A percentile compares a stretch with the other conserved stretches of the same genome.
Conservation (phyloP, 2,329 filamentous ascomycete genomes). For the Fusarium sp. region DNA sequence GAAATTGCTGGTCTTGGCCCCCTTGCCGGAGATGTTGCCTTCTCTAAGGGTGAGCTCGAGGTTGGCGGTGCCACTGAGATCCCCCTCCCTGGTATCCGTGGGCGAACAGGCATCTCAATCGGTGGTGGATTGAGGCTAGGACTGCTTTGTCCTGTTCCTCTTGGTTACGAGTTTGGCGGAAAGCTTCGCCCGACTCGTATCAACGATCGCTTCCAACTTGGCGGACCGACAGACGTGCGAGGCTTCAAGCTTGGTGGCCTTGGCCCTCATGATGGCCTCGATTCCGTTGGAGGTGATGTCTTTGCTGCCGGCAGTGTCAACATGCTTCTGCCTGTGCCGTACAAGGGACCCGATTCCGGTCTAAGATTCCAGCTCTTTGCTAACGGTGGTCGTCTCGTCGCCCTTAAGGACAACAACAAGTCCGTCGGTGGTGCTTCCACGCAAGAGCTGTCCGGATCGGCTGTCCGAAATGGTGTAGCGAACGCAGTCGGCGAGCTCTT, state of each 20-base stretch:
- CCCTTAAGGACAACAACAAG: constrained; percentile 73
- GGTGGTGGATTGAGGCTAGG: constrained; percentile 86
- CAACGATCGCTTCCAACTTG: constrained; percentile 95
- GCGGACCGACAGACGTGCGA: constrained; percentile 92
- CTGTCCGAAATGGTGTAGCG: constrained; percentile 66
- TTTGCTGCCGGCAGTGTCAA: constrained; percentile 92
- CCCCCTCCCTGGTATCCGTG: constrained; percentile 74
- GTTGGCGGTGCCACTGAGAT: constrained; percentile 81
- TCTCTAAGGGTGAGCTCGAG: constrained; percentile 92
- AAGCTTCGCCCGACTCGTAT: constrained; percentile 78
- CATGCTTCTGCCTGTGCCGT: constrained; percentile 85
- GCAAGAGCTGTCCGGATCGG: constrained; percentile 54
- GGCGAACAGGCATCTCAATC: constrained; percentile 82
- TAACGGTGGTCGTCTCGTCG: constrained; percentile 88
- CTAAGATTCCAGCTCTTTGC: constrained; percentile 90
- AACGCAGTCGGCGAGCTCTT: constrained; percentile 77
- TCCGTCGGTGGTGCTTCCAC: constrained; percentile 54
- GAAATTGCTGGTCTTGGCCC: constrained; percentile 91
- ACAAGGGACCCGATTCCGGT: constrained; percentile 83
- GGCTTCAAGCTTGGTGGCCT: constrained; percentile 92
- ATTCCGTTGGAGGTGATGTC: constrained; percentile 91
- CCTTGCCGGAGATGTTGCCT: constrained; percentile 89
- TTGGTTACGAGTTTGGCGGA: constrained; percentile 65
- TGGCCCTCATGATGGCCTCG: constrained; percentile 85
- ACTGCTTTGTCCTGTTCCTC: constrained; percentile 82